Evolutionary conservation across 2,329 filamentous ascomycete genomes (phyloP).

Genomic region (Colletotrichum sp.): DNA sequence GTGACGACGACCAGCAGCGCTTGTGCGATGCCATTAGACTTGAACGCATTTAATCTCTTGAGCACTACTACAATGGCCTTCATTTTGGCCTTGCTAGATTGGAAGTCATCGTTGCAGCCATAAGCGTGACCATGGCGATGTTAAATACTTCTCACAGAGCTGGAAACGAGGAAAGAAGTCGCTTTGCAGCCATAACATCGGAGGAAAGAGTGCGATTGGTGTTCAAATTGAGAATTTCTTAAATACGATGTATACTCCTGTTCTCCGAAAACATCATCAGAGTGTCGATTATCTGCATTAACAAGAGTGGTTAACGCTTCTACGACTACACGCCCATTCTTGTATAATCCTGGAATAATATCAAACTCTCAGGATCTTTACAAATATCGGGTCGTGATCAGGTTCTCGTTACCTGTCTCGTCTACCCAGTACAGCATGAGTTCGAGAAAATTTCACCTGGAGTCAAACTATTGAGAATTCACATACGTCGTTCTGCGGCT

Average conservation of each 20-base stretch:
- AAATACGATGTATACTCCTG: not conserved
- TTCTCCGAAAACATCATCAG: not conserved
- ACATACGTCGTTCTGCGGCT: too few relatives aligned
- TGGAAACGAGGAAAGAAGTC: not conserved
- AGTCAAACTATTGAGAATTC: too few relatives aligned
- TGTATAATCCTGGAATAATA: too few relatives aligned
- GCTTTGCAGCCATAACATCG: not conserved
- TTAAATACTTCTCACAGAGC: not conserved
- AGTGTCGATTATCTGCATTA: not conserved
- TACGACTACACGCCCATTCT: too few relatives aligned
- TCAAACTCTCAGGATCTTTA: too few relatives aligned
- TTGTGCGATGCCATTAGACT: fast-evolving
- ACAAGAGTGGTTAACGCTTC: too few relatives aligned
- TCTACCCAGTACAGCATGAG: too few relatives aligned
- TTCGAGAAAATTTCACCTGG: too few relatives aligned
- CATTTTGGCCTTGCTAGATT: too few relatives aligned
- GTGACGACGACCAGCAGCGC: not conserved
- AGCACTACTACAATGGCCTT: too few relatives aligned
- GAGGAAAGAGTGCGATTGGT: not conserved
- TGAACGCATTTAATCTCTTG: not conserved
- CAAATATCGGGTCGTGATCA: too few relatives aligned
- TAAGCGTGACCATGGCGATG: not conserved
- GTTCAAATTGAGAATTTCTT: fast-evolving
- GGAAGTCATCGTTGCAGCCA: not conserved
- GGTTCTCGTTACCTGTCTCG: too few relatives aligned